A percentile compares a stretch with the other conserved stretches of the same genome.
Evolutionary conservation across 208 protist genomes (phyloP).

Genomic region (Leishmania tropica): DNA sequence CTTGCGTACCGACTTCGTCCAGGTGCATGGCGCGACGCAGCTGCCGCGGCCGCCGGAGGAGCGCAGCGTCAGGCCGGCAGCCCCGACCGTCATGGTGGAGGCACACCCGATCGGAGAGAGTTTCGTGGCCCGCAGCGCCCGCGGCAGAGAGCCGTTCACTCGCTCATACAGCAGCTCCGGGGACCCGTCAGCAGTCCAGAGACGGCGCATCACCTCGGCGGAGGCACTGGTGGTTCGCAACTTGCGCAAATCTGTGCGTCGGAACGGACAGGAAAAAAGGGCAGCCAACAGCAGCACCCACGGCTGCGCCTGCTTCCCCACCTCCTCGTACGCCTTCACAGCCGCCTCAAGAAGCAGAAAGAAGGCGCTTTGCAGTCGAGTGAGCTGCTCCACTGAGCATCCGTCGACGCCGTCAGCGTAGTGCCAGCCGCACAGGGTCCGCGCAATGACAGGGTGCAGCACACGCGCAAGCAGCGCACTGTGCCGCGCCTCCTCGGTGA

Average conservation of each 20-base stretch:
- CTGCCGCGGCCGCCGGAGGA: constrained; percentile 62
- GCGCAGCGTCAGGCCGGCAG: constrained; percentile 55
- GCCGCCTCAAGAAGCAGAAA: constrained; percentile 78
- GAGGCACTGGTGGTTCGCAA: constrained; percentile 36
- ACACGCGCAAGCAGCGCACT: constrained; percentile 53
- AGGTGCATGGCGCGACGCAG: constrained; percentile 67
- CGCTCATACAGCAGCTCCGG: constrained; percentile 28
- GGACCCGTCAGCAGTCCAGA: constrained; percentile 17
- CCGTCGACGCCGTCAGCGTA: constrained; percentile 83
- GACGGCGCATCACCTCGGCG: constrained; percentile 23
- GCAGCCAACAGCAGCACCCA: constrained; percentile 68
- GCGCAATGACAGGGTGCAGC: constrained; percentile 79
- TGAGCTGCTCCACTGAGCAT: constrained; percentile 77
- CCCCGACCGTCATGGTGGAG: constrained; percentile 52
- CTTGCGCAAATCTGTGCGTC: constrained; percentile 60
- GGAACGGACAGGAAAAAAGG: constrained; percentile 61
- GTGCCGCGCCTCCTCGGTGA: constrained; percentile 75
- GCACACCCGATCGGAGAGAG: constrained; percentile 44
- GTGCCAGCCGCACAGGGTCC: constrained; percentile 81
- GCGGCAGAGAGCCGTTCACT: constrained; percentile 64
- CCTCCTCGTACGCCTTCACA: constrained; percentile 24
- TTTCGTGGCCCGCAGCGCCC: constrained; percentile 41
- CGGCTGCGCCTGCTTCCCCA: constrained; percentile 24
- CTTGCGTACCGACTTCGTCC: constrained; percentile 25
- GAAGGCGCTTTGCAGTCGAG: constrained; percentile 77